These are phyloP conservation scores for Hypoxylon sp. DNA, from an alignment of 2,329 filamentous ascomycete genomes.

Conservation along the genomic window DNA sequence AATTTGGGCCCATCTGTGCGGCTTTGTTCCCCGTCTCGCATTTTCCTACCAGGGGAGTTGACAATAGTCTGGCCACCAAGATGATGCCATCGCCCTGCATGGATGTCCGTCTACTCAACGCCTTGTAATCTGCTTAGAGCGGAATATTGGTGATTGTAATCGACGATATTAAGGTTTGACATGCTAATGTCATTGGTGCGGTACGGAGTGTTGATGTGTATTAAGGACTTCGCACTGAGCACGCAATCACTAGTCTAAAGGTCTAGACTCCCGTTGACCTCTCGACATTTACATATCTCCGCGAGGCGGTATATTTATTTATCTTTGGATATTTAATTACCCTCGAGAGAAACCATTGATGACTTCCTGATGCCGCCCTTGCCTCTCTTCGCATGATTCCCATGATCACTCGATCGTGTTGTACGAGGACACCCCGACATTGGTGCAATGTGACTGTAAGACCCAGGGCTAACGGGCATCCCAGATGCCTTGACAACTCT, in stretches of 20 bases:
- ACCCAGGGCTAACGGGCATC: background rate
- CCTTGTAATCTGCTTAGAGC: background rate
- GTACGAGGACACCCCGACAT: background rate
- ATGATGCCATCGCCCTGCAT: constrained; percentile 27
- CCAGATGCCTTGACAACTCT: background rate
- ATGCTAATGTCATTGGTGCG: background rate
- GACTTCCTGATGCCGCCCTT: background rate
- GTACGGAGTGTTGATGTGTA: background rate
- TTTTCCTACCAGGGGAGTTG: constrained; percentile 6
- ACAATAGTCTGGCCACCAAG: background rate
- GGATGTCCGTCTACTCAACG: constrained; percentile 9
- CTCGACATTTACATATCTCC: background rate
- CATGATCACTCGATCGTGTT: background rate
- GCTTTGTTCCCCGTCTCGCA: background rate
- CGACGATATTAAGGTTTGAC: background rate
- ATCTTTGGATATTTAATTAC: background rate
- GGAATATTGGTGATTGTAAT: background rate
- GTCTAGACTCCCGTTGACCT: constrained; percentile 8
- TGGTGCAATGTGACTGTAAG: background rate
- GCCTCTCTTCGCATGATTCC: background rate
- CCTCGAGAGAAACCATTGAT: background rate
- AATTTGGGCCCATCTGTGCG: background rate
- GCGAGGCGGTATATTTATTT: background rate
- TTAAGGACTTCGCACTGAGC: constrained; percentile 13
- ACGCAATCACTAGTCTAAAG: constrained; percentile 9